Evolutionary conservation across 2,329 filamentous ascomycete species (phyloP).

Genomic region (Sclerotinia sclerotiorum): DNA sequence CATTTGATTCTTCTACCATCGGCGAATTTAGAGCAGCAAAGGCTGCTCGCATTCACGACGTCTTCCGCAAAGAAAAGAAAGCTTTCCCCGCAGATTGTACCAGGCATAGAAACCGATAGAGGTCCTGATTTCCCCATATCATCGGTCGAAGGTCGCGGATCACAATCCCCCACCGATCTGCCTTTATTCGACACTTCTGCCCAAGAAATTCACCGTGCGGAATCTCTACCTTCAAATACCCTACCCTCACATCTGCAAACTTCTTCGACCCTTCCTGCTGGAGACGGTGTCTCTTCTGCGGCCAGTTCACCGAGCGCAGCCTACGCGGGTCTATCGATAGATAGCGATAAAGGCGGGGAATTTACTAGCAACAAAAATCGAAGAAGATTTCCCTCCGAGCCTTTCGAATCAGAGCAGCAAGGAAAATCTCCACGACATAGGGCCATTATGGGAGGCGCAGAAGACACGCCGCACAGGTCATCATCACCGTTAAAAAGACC

Average conservation of each 20-base stretch:
- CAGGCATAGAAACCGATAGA: constrained; percentile 31
- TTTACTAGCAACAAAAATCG: constrained; percentile 30
- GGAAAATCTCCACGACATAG: constrained; percentile 55
- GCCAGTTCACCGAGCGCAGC: constrained; percentile 59
- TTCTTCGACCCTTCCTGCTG: constrained; percentile 45
- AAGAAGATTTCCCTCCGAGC: constrained; percentile 41
- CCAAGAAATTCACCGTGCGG: constrained; percentile 27
- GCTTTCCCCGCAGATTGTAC: constrained; percentile 49
- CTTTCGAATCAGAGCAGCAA: constrained; percentile 33
- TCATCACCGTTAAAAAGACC: constrained; percentile 65
- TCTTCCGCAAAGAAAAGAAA: constrained; percentile 74
- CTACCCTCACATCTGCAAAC: constrained; percentile 48
- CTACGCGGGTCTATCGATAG: constrained; percentile 57
- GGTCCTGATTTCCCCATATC: constrained; percentile 38
- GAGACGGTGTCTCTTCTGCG: constrained; percentile 55
- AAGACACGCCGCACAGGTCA: constrained; percentile 58
- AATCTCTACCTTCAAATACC: constrained; percentile 50
- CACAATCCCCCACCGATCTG: constrained; percentile 47
- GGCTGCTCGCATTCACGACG: constrained; percentile 70
- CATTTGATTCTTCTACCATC: constrained; percentile 26
- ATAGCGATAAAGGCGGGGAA: constrained; percentile 52
- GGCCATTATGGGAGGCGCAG: constrained; percentile 60
- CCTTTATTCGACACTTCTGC: constrained; percentile 43
- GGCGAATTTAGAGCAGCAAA: constrained; percentile 39
- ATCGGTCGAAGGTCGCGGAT: constrained; percentile 44